Evolutionary conservation across 2,329 filamentous ascomycete genomes (phyloP), one percentile per base, ranked within the genome.

Genomic region (Meredithiella fracta): DNA sequence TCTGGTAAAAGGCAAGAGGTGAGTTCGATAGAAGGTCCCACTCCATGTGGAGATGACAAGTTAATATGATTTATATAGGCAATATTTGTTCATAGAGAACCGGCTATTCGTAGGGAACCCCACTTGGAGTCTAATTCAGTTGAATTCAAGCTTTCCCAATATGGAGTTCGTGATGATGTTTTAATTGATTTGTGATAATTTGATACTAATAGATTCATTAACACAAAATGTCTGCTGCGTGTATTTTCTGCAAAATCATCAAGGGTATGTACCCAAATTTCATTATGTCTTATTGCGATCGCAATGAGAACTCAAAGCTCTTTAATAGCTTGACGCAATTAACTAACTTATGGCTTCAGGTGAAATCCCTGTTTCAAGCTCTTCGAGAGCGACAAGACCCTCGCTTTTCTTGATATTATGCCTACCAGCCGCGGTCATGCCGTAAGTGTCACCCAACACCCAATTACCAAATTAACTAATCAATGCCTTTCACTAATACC

Each of bases 201-300:
- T 25, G 17, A 42, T 42, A 15, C 4, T 42, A 42, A 42, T n/a
- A 42, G 5, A 42, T 42, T 7, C 17, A n/a, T n/a, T 42, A 15
- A 42, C 11, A n/a, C 26, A 55, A 65, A 64, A 62, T 60, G 44
- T 52, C 50, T 11, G 50, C 62, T 29, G 58, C 83, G 60, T 98
- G 92, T 68, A 88, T 97, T 66, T 98, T 98, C 74, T 98, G 92
- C 78, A 94, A 88, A 70, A 97, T 98, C 67, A 85, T 98, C 74
- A 94, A 94, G 78, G 91, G 91, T 75, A 65, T 59, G 65, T n/a
- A n/a, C n/a, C n/a, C n/a, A n/a, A n/a, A n/a, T n/a, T n/a, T n/a
- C n/a, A n/a, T n/a, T n/a, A n/a, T n/a, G n/a, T n/a, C n/a, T n/a
- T n/a, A n/a, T n/a, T n/a, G n/a, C n/a, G n/a, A n/a, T n/a, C n/a